Percentiles rank a stretch among this genome's conserved stretches.
Conservation (phyloP, 2,329 filamentous ascomycete genomes). For the Grosmannia serpens region DNA sequence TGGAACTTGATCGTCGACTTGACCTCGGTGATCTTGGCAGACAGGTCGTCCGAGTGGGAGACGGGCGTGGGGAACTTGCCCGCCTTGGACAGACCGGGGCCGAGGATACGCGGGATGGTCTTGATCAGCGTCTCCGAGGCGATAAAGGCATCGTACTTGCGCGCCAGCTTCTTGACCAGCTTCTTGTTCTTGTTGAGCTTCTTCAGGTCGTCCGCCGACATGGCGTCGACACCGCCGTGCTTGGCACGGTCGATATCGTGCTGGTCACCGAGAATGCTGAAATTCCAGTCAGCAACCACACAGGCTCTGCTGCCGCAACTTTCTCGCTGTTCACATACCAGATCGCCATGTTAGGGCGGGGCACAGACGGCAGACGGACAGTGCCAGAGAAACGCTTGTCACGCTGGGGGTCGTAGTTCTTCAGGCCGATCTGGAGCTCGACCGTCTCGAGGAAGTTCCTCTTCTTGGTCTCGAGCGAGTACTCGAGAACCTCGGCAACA, state of each 20-base stretch:
- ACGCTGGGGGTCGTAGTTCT: slow-evolving; percentile 99
- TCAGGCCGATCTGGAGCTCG: slow-evolving; percentile 59
- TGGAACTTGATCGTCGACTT: slow-evolving; percentile 99
- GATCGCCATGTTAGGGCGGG: slow-evolving; percentile 48
- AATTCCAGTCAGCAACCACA: neutral
- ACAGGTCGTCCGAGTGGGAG: slow-evolving; percentile 90
- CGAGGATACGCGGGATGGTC: slow-evolving; percentile 99
- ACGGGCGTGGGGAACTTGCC: slow-evolving; percentile 99
- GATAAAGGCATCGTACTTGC: slow-evolving; percentile 99
- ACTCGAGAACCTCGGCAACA: slow-evolving; percentile 87
- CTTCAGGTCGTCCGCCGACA: slow-evolving; percentile 98
- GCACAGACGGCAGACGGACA: slow-evolving; percentile 85
- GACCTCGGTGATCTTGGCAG: slow-evolving; percentile 95
- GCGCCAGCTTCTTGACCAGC: slow-evolving; percentile 99
- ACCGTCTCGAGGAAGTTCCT: slow-evolving; percentile 70
- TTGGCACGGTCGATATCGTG: slow-evolving; percentile 99
- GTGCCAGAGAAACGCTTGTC: slow-evolving; percentile 99
- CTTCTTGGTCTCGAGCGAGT: slow-evolving; percentile 90
- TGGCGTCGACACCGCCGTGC: slow-evolving; percentile 96
- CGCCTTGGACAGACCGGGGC: slow-evolving; percentile 96
- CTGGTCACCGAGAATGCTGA: slow-evolving; percentile 56
- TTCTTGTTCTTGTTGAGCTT: slow-evolving; percentile 99
- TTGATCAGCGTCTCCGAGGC: slow-evolving; percentile 97
- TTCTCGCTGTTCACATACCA: slow-evolving; percentile 5
- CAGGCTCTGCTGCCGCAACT: too few species aligned